A percentile compares a stretch with the other conserved stretches of the same genome.
Conservation (phyloP, 768 basidiomycete genomes). For the Kwoniella pini region DNA sequence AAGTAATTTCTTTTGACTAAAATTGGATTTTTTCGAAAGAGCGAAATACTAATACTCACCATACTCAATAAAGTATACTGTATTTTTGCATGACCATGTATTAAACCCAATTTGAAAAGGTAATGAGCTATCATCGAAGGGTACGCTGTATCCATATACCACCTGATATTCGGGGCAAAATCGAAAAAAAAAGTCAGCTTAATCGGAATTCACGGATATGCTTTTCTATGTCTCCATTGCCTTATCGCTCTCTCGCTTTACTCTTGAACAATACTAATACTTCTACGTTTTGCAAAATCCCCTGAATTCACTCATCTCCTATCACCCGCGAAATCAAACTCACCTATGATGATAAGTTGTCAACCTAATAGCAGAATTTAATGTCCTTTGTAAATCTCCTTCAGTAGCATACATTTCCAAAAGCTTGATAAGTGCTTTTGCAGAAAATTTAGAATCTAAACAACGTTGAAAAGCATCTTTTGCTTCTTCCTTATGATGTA, state of each 20-base stretch:
- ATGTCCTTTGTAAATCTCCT: slow-evolving; percentile 82
- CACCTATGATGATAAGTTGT: slow-evolving; percentile 77
- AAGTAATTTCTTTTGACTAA: neutral
- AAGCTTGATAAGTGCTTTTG: slow-evolving; percentile 89
- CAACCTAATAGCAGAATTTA: slow-evolving; percentile 89
- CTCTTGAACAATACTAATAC: too few species aligned
- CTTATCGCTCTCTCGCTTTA: too few species aligned
- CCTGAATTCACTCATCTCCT: too few species aligned
- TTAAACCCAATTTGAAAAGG: slow-evolving; percentile 89
- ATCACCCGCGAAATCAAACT: too few species aligned
- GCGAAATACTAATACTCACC: slow-evolving; percentile 57
- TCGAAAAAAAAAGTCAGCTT: slow-evolving; percentile 69
- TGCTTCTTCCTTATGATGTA: slow-evolving; percentile 97
- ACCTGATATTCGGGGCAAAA: slow-evolving; percentile 26
- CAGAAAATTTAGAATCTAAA: slow-evolving; percentile 81
- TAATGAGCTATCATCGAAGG: slow-evolving; percentile 86
- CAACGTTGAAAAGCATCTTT: slow-evolving; percentile 97
- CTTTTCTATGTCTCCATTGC: too few species aligned
- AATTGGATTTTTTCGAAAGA: neutral
- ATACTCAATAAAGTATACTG: slow-evolving; percentile 89
- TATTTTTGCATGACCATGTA: slow-evolving; percentile 92
- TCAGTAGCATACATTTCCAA: slow-evolving; percentile 98
- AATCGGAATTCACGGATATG: too few species aligned
- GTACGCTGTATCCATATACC: slow-evolving; percentile 63
- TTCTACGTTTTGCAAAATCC: too few species aligned